Base-by-base conservation (phyloP, 352 stramenopile species). In the Thalassiosira oceanica region DNA sequence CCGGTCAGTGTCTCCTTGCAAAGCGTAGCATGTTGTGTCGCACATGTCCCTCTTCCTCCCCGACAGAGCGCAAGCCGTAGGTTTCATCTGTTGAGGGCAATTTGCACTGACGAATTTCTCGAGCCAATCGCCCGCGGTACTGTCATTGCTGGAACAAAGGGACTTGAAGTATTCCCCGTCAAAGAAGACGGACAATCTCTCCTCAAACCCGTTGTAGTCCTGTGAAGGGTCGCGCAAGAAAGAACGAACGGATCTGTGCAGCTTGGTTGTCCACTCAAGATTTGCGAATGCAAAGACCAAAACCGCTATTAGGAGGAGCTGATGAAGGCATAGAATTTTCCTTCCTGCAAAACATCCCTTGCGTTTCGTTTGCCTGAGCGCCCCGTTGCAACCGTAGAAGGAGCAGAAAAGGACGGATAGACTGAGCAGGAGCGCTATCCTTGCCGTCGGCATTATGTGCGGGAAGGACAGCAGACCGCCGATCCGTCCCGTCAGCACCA, bases 141-240 rank as follows among this genome's bases (percentile, higher is more conserved):
- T 55, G 10, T 27, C 8, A 28, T 67, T 37, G 2, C 54, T 42
- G n/a, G 68, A 69, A 26, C 54, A 75, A 3, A 79, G 16, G 35
- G 36, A 74, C 24, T 64, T 35, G 23, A 75, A 79, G 39, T 79
- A 79, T 0, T 37, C 39, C 6, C 39, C 15, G 35, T 79, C 71
- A 8, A 79, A 71, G 31, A 46, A 65, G 1, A 11, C 27, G 27
- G 13, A 36, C 10, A 79, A 4, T 23, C 41, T 41, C 0, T 43
- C 33, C 43, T 79, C 69, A 33, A 79, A 79, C 1, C 35, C 23
- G 43, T 75, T 44, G 42, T 78, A 78, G 2, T 61, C 15, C 20
- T 53, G 23, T n/a, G n/a, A n/a, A n/a, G n/a, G n/a, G n/a, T n/a
- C n/a, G n/a, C n/a, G n/a, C n/a, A n/a, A n/a, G n/a, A n/a, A n/a